Evolutionary conservation across 352 stramenopile species (phyloP), one percentile per base, ranked within the genome.

Genomic region (Phytophthora crassamura): DNA sequence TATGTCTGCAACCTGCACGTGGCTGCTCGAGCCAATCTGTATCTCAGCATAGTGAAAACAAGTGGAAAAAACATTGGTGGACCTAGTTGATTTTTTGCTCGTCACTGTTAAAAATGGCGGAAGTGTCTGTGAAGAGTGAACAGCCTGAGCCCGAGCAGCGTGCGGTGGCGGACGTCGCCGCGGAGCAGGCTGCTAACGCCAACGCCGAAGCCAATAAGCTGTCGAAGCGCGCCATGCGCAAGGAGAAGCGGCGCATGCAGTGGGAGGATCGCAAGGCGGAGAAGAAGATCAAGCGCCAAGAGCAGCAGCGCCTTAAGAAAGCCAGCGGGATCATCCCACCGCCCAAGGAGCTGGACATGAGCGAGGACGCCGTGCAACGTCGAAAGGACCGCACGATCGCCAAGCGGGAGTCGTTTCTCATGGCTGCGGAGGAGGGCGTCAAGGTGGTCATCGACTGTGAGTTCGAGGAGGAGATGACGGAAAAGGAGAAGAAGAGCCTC

Each of bases 391-490:
- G 78, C 36, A 51, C 63, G 18, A 80, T 84, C 32, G 86, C 65
- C 50, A 97, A 94, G 72, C 85, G 78, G 7, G 88, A 91, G 60
- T 50, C 67, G 14, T 94, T 83, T 57, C 70, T 94, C 28, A 92
- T 97, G 72, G 86, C 83, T 52, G 86, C 86, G 5, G 94, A 97
- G 52, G 82, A 95, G 73, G 86, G 86, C 18, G 50, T 82, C 14
- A 84, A 81, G 38, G 78, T 98, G 9, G 86, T 97, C n/a, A 91
- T 98, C 41, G 97, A 99, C 72, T 98, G 94, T 58, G 88, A 83
- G 14, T 99, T 98, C 74, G 93, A 98, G 64, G 69, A 97, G 20
- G 60, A 90, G n/a, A 98, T 98, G 93, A 94, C 76, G 3, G 69
- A 81, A 28, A 97, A 96, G 55, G 95, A 98, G 71, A 91, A 96